phyloP scores from a whole-genome alignment of 1,284 basidiomycete genomes.

The Apiotrichum akiyoshidainum region DNA sequence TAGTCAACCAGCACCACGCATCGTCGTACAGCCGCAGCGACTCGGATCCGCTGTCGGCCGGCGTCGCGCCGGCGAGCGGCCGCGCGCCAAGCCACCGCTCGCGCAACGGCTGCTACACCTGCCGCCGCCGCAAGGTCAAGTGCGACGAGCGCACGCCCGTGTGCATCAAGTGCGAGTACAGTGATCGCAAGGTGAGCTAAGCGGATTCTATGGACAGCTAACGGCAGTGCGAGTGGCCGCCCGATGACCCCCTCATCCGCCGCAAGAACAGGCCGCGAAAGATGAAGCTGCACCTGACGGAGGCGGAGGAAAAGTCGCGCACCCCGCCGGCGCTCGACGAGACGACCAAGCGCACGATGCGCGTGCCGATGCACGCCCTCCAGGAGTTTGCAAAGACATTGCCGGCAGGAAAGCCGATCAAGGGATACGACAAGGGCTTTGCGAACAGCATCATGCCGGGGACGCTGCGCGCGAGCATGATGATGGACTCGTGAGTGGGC shows the following conservation, averaged over 20 bases:
- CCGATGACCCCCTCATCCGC: slow-evolving; percentile 26
- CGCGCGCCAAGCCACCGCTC: slow-evolving; percentile 7
- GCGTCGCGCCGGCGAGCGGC: not conserved
- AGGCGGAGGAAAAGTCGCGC: not conserved
- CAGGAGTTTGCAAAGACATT: slow-evolving; percentile 11
- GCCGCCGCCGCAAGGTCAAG: slow-evolving; percentile 27
- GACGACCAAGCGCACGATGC: slow-evolving; percentile 9
- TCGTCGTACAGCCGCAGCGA: not conserved
- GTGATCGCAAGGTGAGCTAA: slow-evolving; percentile 3
- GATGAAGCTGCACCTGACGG: slow-evolving; percentile 9
- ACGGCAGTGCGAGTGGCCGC: slow-evolving; percentile 28
- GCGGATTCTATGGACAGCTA: not conserved
- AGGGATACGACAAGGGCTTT: slow-evolving; percentile 17
- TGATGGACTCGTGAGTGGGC: slow-evolving; percentile 38
- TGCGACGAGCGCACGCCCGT: slow-evolving; percentile 15
- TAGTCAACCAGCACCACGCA: not conserved
- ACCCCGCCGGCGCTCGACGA: slow-evolving; percentile 7
- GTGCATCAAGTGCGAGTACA: slow-evolving; percentile 16
- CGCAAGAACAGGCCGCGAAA: slow-evolving; percentile 23
- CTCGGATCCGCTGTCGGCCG: not conserved
- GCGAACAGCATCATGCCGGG: slow-evolving; percentile 22
- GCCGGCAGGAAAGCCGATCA: slow-evolving; percentile 17
- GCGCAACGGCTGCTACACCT: slow-evolving; percentile 17
- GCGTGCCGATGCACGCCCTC: slow-evolving; percentile 9
- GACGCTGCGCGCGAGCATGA: slow-evolving; percentile 25